Base-by-base conservation (phyloP, 116 monocot species). In the Cymodocea nodosa region DNA sequence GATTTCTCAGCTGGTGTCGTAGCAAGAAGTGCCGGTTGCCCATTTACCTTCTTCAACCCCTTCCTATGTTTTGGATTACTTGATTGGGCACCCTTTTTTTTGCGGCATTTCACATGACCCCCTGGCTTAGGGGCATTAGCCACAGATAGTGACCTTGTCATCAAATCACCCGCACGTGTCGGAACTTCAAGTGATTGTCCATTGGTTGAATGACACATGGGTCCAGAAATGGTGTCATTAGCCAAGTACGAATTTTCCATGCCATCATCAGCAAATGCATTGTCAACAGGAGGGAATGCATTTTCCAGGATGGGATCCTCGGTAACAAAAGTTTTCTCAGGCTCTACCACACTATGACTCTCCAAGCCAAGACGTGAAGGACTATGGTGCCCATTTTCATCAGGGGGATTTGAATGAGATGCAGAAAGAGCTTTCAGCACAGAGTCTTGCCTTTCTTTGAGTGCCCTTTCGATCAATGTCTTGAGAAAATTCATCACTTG, bases 401-500 rank as follows among this genome's bases (percentile, higher is more conserved):
- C 83, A 23, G 73, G 57, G 24, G 68, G 78, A 4, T 71, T 65
- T 2, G 69, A 63, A 34, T 63, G 54, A 15, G 68, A 77, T 19
- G 68, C n/a, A 25, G 60, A 49, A 50, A 62, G 55, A 35, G 61
- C 71, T 64, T 67, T 70, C 23, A 72, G 10, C 6, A 62, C 51
- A 35, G 23, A 59, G 51, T 75, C 65, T 49, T 80, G 52, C 72
- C 92, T 82, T 74, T 85, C 82, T 56, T 75, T 63, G 18, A 83
- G 74, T 14, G 68, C 79, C 62, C 78, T 87, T 25, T 80, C 52
- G 34, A 92, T 92, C 65, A 92, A 70, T 71, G 74, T 80, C 68
- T 78, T 86, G 62, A 92, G 78, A 51, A 92, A 85, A 62, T 91
- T 91, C 87, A 91, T 91, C 54, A 91, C 82, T 78, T 91, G 91